These are phyloP conservation scores for Arthroderma uncinatum DNA, from an alignment of 2,329 filamentous ascomycete genomes.

Conservation along the genomic window DNA sequence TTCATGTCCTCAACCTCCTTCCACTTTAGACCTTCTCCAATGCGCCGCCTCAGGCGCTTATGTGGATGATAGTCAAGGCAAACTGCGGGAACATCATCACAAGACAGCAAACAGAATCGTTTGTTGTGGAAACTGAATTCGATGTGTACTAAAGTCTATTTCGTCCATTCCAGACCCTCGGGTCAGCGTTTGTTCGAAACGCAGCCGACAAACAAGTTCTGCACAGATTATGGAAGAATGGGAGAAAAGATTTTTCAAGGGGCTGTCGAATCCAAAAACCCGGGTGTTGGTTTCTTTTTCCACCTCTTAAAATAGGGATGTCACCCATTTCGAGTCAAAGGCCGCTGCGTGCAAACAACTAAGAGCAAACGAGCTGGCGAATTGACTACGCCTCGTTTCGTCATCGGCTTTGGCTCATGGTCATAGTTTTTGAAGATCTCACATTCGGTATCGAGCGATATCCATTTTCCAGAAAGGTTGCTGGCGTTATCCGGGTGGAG, in stretches of 20 bases:
- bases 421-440: not conserved
- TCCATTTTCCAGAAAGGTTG: conserved; percentile 3
- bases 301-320: not conserved
- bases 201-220: not conserved
- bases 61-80: not conserved
- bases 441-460: not conserved
- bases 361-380: not conserved
- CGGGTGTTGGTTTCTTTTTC: not conserved
- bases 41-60: not conserved
- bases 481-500: not conserved
- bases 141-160: conserved; percentile 3
- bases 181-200: conserved; percentile 1
- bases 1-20: not conserved
- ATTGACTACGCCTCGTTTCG: not conserved
- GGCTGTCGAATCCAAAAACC: not conserved
- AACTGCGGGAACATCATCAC: not conserved
- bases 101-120: not conserved
- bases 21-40: not conserved
- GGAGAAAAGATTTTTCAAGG: not conserved
- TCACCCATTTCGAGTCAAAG: not conserved
- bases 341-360: not conserved
- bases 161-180: not conserved
- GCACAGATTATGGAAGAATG: not conserved
- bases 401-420: not conserved
- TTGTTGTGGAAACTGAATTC: not conserved